Evolutionary conservation across 768 basidiomycete species (phyloP).

Genomic region (Roridomyces roridus): DNA sequence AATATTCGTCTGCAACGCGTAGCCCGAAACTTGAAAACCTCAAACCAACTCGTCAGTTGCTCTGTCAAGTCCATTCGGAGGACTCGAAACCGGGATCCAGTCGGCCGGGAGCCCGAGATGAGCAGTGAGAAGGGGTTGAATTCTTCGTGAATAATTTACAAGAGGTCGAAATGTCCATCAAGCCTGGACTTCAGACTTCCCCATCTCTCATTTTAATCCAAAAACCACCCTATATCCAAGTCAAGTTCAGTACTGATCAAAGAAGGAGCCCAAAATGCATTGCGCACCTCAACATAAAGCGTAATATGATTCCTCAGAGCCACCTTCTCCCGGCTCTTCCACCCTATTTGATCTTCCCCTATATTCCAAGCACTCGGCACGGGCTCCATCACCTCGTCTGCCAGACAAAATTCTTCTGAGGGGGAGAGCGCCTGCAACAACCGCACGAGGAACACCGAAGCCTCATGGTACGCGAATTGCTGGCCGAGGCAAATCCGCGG

Average conservation of each 20-base stretch:
- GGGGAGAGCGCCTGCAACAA: constrained; percentile 59
- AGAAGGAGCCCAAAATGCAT: neutral
- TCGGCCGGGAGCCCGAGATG: too few relatives aligned
- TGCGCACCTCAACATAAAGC: constrained; percentile 52
- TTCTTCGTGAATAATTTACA: too few relatives aligned
- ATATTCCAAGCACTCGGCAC: constrained; percentile 40
- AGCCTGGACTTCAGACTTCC: neutral
- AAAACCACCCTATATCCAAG: constrained; percentile 32
- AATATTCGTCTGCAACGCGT: too few relatives aligned
- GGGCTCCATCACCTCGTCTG: constrained; percentile 44
- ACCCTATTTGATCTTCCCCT: constrained; percentile 27
- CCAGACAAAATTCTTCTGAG: neutral
- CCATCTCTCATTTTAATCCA: constrained; percentile 41
- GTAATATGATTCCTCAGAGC: constrained; percentile 57
- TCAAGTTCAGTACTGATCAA: neutral
- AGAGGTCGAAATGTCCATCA: neutral
- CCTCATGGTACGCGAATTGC: constrained; percentile 71
- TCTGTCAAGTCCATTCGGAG: too few relatives aligned
- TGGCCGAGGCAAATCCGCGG: constrained; percentile 59
- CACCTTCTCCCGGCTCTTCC: constrained; percentile 52
- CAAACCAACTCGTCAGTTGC: too few relatives aligned
- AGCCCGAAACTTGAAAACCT: too few relatives aligned
- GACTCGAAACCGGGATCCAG: too few relatives aligned
- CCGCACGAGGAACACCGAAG: constrained; percentile 66
- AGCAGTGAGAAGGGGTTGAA: too few relatives aligned